Percentiles rank a stretch among this genome's conserved stretches.
Evolutionary conservation across 1,139 yeast species (phyloP).

Genomic region (Blastobotrys arbuscula): DNA sequence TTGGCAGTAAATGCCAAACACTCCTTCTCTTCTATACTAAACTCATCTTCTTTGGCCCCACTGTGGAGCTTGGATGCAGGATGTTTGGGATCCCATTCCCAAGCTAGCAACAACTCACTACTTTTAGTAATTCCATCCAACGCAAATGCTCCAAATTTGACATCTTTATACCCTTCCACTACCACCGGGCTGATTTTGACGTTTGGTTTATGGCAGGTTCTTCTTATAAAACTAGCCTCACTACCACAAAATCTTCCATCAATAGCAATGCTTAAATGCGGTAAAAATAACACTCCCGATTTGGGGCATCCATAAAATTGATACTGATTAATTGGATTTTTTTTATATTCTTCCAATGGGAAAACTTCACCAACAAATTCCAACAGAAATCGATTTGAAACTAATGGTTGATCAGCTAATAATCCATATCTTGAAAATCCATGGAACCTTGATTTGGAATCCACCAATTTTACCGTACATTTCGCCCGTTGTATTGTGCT

Average conservation of each 20-base stretch:
- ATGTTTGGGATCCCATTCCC: constrained; percentile 85
- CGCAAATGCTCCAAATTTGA: constrained; percentile 58
- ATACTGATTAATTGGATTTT: constrained; percentile 70
- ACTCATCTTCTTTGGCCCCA: constrained; percentile 32
- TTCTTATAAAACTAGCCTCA: constrained; percentile 65
- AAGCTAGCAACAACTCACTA: constrained; percentile 65
- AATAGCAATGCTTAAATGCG: constrained; percentile 51
- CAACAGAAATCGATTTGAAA: constrained; percentile 49
- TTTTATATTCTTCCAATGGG: constrained; percentile 54
- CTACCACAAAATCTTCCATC: constrained; percentile 82
- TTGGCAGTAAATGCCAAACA: constrained; percentile 23
- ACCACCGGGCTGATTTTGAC: constrained; percentile 55
- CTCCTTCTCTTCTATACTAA: constrained; percentile 23
- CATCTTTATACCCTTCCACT: constrained; percentile 37
- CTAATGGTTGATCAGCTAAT: constrained; percentile 43
- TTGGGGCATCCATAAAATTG: constrained; percentile 78
- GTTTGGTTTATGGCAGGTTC: constrained; percentile 66
- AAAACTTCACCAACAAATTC: constrained; percentile 75
- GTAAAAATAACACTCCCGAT: constrained; percentile 60
- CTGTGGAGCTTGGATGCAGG: constrained; percentile 58
- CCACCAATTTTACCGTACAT: constrained; percentile 39
- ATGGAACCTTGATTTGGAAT: constrained; percentile 60
- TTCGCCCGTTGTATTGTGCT: constrained; percentile 24
- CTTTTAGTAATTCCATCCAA: constrained; percentile 51
- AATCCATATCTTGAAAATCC: constrained; percentile 72